phyloP scores from a whole-genome alignment of 2,329 filamentous ascomycete species.

The Hypoxylon sp. region DNA sequence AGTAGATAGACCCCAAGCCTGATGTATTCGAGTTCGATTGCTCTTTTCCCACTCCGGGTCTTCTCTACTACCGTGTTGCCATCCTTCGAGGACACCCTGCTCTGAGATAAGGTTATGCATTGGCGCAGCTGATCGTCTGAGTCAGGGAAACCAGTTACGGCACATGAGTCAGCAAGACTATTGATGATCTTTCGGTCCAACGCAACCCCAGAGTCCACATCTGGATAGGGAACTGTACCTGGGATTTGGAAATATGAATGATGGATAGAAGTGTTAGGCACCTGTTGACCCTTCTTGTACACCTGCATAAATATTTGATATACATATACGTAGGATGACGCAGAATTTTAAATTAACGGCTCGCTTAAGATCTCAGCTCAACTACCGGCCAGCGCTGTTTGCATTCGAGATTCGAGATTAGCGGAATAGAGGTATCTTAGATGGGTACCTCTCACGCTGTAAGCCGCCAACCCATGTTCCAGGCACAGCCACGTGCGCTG shows the following conservation, averaged over 20 bases:
- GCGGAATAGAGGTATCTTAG: background rate
- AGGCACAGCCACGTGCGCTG: slow-evolving; percentile 19
- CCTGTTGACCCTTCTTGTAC: background rate
- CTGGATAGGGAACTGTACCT: background rate
- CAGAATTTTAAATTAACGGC: slow-evolving; percentile 5
- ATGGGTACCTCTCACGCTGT: background rate
- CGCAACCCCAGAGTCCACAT: background rate
- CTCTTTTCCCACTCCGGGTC: background rate
- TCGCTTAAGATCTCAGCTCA: slow-evolving; percentile 15
- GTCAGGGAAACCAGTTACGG: background rate
- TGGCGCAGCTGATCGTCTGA: slow-evolving; percentile 1
- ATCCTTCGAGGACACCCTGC: background rate
- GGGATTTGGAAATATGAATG: background rate
- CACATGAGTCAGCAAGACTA: background rate
- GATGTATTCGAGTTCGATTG: background rate
- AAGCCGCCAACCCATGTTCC: background rate
- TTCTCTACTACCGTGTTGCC: background rate
- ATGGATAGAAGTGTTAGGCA: background rate
- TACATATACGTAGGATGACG: too few relatives aligned
- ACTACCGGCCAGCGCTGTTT: slow-evolving; percentile 7
- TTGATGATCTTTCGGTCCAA: background rate
- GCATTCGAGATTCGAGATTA: slow-evolving; percentile 2
- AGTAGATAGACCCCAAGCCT: background rate
- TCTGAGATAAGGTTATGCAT: background rate
- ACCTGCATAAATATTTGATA: background rate